Conservation (phyloP, 2,329 filamentous ascomycete genomes). For the Tolypocladium ophioglossoides region DNA sequence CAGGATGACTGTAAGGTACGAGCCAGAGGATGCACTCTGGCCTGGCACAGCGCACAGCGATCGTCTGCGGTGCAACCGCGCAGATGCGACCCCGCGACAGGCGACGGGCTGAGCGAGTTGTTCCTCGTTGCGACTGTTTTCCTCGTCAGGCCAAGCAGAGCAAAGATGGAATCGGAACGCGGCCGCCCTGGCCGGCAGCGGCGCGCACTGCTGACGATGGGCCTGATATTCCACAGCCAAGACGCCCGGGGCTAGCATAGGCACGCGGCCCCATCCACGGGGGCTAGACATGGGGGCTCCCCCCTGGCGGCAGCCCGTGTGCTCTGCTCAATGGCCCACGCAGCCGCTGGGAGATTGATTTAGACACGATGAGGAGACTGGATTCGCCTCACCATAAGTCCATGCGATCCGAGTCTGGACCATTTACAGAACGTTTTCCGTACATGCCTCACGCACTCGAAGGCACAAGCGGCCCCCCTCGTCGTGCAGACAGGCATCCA, state of each 20-base stretch:
- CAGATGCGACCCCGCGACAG: slow-evolving; percentile 7
- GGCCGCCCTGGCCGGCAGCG: background rate
- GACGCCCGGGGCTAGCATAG: background rate
- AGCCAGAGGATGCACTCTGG: background rate
- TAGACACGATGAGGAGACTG: background rate
- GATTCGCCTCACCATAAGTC: background rate
- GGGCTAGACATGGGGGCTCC: background rate
- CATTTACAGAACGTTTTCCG: background rate
- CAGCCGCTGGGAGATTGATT: background rate
- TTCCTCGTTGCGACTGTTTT: background rate
- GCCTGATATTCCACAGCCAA: background rate
- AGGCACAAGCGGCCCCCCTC: background rate
- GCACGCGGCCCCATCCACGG: background rate
- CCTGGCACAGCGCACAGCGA: slow-evolving; percentile 1
- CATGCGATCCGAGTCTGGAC: background rate
- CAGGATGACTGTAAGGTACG: slow-evolving; percentile 4
- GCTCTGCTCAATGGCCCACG: background rate
- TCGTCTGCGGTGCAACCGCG: slow-evolving; percentile 8
- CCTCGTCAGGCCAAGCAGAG: background rate
- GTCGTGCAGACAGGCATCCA: background rate
- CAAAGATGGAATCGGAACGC: background rate
- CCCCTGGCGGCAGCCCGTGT: background rate
- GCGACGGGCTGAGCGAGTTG: slow-evolving; percentile 1
- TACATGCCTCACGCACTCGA: background rate
- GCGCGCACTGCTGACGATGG: background rate